phyloP scores from a whole-genome alignment of 225 moss, liverwort and hornwort species.

The Rhytidiadelphus loreus region DNA sequence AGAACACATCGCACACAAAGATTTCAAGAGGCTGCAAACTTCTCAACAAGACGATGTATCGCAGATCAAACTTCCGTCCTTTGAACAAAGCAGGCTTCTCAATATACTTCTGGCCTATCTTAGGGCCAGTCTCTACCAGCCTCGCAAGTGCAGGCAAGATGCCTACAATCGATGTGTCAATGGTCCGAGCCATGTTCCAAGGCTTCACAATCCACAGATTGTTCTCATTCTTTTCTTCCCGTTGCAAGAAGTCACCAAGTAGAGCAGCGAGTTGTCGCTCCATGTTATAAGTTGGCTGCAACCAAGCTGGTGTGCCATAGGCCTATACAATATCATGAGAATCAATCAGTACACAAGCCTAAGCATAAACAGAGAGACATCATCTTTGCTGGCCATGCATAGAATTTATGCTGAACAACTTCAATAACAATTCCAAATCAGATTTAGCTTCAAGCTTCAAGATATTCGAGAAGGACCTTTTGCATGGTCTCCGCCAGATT shows the following conservation, averaged over 20 bases:
- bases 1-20: conserved; percentile 74
- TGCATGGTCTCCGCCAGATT: conserved; percentile 86
- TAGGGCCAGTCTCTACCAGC: conserved; percentile 94
- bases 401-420: not conserved
- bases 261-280: conserved; percentile 61
- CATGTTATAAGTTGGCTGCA: conserved; percentile 89
- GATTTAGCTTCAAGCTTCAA: not conserved
- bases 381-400: not conserved
- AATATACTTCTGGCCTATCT: conserved; percentile 92
- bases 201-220: conserved; percentile 99
- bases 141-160: conserved; percentile 75
- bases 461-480: conserved; percentile 33
- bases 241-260: conserved; percentile 68
- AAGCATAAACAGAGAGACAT: not conserved
- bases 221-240: conserved; percentile 44
- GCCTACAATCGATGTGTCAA: conserved; percentile 81
- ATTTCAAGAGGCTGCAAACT: conserved; percentile 84
- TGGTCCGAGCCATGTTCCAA: conserved; percentile 99
- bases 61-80: conserved; percentile 91
- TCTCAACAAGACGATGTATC: conserved; percentile 78
- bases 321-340: conserved; percentile 34
- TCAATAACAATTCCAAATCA: not conserved
- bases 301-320: conserved; percentile 64
- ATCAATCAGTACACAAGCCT: not conserved
- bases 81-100: conserved; percentile 70